phyloP scores from a whole-genome alignment of 2,329 filamentous ascomycete species.

The Fusarium cyanostomum region DNA sequence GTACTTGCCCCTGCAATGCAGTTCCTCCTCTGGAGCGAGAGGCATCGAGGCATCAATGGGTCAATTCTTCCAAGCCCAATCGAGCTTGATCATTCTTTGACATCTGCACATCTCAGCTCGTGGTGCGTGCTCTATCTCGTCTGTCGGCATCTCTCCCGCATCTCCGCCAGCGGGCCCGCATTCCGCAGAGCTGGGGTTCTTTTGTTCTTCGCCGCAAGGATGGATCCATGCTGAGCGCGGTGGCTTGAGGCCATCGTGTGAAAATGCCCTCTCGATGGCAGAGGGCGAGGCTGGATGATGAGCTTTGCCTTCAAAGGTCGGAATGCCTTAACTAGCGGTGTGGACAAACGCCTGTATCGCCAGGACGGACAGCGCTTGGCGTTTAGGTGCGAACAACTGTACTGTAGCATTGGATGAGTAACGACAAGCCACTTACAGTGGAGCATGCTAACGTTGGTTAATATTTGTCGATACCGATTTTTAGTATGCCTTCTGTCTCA shows the following conservation, averaged over 20 bases:
- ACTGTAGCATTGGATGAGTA: too few relatives aligned
- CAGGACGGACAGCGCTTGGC: background rate
- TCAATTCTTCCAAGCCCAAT: background rate
- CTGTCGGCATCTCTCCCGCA: conserved; percentile 36
- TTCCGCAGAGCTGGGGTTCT: background rate
- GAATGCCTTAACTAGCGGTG: background rate
- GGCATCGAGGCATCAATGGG: too few relatives aligned
- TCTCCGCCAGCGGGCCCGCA: conserved; percentile 24
- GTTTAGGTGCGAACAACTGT: too few relatives aligned
- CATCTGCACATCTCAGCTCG: background rate
- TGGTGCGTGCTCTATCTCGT: conserved; percentile 6
- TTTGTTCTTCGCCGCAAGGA: background rate
- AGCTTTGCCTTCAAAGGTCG: background rate
- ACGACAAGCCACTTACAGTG: too few relatives aligned
- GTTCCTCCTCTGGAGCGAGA: too few relatives aligned
- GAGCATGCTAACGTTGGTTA: too few relatives aligned
- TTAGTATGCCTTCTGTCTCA: too few relatives aligned
- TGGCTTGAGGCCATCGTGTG: background rate
- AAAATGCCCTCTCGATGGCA: background rate
- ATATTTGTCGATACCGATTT: too few relatives aligned
- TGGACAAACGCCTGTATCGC: background rate
- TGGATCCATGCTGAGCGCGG: background rate
- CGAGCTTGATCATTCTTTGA: background rate
- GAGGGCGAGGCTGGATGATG: background rate
- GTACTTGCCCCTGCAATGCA: too few relatives aligned